Evolutionary conservation across 345 rosid species (phyloP).

Genomic region (Dipteronia sinensis): DNA sequence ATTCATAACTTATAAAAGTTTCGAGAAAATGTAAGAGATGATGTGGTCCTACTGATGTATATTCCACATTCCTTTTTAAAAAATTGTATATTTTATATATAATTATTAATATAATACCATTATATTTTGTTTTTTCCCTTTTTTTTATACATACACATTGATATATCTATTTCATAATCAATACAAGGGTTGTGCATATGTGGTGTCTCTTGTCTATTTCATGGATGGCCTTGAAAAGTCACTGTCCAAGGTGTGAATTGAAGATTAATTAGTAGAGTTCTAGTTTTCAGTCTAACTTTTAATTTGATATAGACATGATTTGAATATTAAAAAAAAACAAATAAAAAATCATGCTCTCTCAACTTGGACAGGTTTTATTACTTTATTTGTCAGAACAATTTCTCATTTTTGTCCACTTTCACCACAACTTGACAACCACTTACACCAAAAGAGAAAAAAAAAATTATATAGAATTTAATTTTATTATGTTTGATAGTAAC

Average conservation of each 20-base stretch:
- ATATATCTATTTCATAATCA: background rate
- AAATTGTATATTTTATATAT: too few species aligned
- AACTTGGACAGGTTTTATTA: background rate
- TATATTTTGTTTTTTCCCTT: too few species aligned
- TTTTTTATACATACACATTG: too few species aligned
- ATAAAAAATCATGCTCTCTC: background rate
- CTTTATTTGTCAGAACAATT: background rate
- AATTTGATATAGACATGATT: background rate
- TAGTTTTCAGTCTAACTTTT: background rate
- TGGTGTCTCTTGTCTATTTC: background rate
- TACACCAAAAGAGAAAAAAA: too few species aligned
- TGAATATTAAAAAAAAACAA: background rate
- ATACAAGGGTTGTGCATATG: background rate
- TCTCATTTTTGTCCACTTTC: background rate
- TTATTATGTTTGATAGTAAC: too few species aligned
- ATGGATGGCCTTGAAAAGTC: background rate
- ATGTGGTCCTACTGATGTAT: too few species aligned
- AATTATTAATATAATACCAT: too few species aligned
- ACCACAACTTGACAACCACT: background rate
- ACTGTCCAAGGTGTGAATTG: slow-evolving; percentile 2
- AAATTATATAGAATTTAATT: too few species aligned
- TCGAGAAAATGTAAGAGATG: too few species aligned
- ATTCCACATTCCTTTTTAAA: too few species aligned
- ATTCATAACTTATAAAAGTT: too few species aligned
- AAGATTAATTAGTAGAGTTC: background rate